phyloP scores from a whole-genome alignment of 2,329 filamentous ascomycete genomes.

The Anthostomella pinea region DNA sequence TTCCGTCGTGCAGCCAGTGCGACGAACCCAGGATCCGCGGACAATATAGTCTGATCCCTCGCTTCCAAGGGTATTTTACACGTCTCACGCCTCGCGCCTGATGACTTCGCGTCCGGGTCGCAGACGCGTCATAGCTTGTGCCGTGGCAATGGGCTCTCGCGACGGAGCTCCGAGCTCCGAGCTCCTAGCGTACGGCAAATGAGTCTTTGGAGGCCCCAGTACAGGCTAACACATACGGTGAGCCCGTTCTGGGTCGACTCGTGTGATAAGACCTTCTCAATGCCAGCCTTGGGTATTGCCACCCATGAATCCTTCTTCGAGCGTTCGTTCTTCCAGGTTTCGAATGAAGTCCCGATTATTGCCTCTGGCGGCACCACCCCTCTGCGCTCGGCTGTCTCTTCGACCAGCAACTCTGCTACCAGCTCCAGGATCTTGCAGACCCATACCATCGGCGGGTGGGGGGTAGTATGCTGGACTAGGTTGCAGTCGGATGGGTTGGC shows the following conservation, averaged over 20 bases:
- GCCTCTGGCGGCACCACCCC: slow-evolving; percentile 47
- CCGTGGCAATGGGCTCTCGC: no score
- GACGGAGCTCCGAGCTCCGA: no score
- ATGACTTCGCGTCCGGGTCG: slow-evolving; percentile 2
- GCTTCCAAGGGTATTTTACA: slow-evolving; percentile 7
- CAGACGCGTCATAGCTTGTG: no score
- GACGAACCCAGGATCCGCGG: slow-evolving; percentile 1
- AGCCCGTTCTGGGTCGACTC: slow-evolving; percentile 6
- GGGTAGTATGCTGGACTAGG: slow-evolving; percentile 97
- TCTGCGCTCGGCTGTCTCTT: slow-evolving; percentile 70
- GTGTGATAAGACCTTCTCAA: slow-evolving; percentile 43
- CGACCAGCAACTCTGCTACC: slow-evolving; percentile 60
- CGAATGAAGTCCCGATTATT: slow-evolving; percentile 87
- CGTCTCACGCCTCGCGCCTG: slow-evolving; percentile 5
- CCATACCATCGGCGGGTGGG: slow-evolving; percentile 79
- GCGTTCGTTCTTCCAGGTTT: slow-evolving; percentile 86
- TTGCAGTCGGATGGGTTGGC: slow-evolving; percentile 87
- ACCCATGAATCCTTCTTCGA: slow-evolving; percentile 87
- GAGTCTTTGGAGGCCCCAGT: slow-evolving; percentile 6
- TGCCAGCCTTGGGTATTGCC: slow-evolving; percentile 62
- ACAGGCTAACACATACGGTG: slow-evolving; percentile 6
- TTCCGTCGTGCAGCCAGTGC: slow-evolving; percentile 1
- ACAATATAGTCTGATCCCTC: slow-evolving; percentile 6
- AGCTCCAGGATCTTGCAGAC: slow-evolving; percentile 57
- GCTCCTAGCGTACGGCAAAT: neutral